Percentiles rank a stretch among this genome's conserved stretches.
Evolutionary conservation across 75 land plant species (phyloP).

Genomic region (Pseudotsuga menziesii): DNA sequence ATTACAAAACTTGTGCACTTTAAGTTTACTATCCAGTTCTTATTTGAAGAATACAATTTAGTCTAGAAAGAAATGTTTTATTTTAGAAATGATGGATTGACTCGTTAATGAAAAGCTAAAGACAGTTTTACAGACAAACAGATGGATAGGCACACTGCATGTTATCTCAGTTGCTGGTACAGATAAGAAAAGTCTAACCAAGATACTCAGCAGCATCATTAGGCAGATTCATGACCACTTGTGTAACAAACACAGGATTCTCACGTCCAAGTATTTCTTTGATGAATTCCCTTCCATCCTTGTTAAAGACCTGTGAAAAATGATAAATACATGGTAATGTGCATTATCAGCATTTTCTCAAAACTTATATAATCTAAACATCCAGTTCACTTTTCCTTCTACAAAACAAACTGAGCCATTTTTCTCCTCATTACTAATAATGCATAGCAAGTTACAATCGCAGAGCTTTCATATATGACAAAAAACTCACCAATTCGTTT

Average conservation of each 20-base stretch:
- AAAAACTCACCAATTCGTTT: too few relatives aligned
- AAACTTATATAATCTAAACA: background rate
- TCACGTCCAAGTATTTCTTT: constrained; percentile 43
- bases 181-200: constrained; percentile 31
- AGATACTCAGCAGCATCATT: constrained; percentile 73
- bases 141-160: background rate
- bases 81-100: background rate
- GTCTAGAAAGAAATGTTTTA: background rate
- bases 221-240: constrained; percentile 92
- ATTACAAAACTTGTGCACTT: too few relatives aligned
- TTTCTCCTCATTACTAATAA: background rate
- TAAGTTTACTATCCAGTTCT: too few relatives aligned
- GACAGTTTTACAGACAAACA: background rate
- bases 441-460: background rate
- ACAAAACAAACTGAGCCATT: background rate
- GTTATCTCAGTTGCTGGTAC: background rate
- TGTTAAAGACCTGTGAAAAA: constrained; percentile 62
- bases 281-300: constrained; percentile 82
- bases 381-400: too few relatives aligned
- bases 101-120: background rate
- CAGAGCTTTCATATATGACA: background rate
- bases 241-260: constrained; percentile 51
- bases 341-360: background rate
- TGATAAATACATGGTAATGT: constrained; percentile 2
- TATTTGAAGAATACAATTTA: background rate